Evolutionary conservation across 352 stramenopile genomes (phyloP).

Genomic region (Globisporangium yorkense): DNA sequence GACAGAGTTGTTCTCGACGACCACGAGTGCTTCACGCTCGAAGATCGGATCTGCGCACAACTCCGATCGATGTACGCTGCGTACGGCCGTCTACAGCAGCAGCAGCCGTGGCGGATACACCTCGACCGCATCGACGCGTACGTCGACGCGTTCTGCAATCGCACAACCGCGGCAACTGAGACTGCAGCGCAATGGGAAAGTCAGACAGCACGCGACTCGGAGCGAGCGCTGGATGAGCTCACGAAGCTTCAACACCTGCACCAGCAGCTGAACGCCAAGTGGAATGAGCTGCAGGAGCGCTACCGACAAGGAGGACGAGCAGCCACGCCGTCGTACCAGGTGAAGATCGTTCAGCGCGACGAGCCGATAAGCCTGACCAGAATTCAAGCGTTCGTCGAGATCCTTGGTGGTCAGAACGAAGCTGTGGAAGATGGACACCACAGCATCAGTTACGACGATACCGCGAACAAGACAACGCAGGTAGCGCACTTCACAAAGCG

Average conservation of each 20-base stretch:
- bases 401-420: slow-evolving; percentile 13
- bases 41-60: slow-evolving; percentile 59
- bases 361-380: slow-evolving; percentile 27
- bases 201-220: slow-evolving; percentile 26
- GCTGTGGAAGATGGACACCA: neutral
- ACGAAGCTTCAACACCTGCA: slow-evolving; percentile 45
- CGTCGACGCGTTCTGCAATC: slow-evolving; percentile 17
- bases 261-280: slow-evolving; percentile 44
- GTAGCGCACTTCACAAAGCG: slow-evolving; percentile 18
- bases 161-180: neutral
- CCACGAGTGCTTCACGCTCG: slow-evolving; percentile 54
- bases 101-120: slow-evolving; percentile 41
- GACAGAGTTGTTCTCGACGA: slow-evolving; percentile 70
- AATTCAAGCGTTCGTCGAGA: slow-evolving; percentile 37
- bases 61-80: slow-evolving; percentile 46
- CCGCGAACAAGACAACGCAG: neutral
- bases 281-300: slow-evolving; percentile 44
- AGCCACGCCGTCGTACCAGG: neutral
- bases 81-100: slow-evolving; percentile 47
- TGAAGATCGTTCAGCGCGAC: slow-evolving; percentile 18
- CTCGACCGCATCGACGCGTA: slow-evolving; percentile 41
- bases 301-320: slow-evolving; percentile 11
- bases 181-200: slow-evolving; percentile 4
- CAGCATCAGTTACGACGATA: neutral
- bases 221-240: slow-evolving; percentile 34